Conservation (phyloP, 441 rosid species). For the Omphalea diandra region DNA sequence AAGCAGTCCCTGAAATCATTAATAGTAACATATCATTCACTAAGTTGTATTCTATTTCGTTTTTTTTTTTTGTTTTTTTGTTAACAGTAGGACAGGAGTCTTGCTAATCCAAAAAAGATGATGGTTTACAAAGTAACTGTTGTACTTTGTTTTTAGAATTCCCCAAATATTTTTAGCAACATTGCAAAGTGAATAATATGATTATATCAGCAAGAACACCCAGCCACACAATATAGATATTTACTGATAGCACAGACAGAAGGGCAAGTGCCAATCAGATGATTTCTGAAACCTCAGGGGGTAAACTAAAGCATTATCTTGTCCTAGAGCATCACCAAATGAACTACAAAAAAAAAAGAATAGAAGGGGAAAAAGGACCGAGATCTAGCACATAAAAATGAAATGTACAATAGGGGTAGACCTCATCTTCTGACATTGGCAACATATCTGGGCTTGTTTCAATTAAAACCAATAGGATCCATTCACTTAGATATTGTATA, state of each 20-base stretch:
- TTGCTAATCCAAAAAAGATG: no score
- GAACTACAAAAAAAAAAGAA: no score
- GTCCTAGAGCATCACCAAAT: no score
- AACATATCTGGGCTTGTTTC: background rate
- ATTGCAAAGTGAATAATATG: constrained; percentile 1
- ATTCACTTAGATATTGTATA: background rate
- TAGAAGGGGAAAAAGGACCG: no score
- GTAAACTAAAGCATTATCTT: constrained; percentile 1
- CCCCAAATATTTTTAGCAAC: background rate
- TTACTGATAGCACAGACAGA: background rate
- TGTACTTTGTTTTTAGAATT: no score
- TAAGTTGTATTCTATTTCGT: no score
- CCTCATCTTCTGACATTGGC: background rate
- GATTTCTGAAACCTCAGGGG: background rate
- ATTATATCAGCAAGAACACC: background rate
- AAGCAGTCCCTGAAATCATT: constrained; percentile 83
- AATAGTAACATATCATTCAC: constrained; percentile 21
- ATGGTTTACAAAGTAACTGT: no score
- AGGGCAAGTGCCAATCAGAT: background rate
- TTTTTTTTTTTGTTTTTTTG: no score
- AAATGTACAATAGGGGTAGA: background rate
- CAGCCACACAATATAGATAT: background rate
- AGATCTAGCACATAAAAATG: background rate
- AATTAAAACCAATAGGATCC: background rate
- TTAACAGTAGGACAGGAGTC: no score